Percentiles rank a stretch among this genome's conserved stretches.
These are phyloP conservation scores for Gossypium davidsonii DNA, from an alignment of 441 rosid species.

Conservation along the genomic window DNA sequence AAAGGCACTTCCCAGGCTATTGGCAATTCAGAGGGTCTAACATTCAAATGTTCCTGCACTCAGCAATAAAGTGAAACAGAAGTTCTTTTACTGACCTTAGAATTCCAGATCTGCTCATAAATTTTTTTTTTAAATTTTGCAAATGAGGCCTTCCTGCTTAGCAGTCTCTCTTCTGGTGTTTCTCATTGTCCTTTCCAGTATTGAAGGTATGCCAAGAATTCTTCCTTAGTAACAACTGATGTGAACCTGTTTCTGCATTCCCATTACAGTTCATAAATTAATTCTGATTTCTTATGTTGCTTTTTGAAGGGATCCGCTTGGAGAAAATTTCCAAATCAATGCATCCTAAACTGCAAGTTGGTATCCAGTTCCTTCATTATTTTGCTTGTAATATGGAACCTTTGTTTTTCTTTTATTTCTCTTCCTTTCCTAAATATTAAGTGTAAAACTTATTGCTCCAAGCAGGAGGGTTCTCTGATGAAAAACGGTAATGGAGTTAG, in stretches of 20 bases:
- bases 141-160: constrained; percentile 29
- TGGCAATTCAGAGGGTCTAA: background rate
- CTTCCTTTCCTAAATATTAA: too few species aligned
- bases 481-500: constrained; percentile 11
- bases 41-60: background rate
- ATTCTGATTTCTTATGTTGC: constrained; percentile 5
- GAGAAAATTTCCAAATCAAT: constrained; percentile 27
- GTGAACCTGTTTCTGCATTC: too few species aligned
- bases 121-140: background rate
- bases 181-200: constrained; percentile 22
- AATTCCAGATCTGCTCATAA: background rate
- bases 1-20: constrained; percentile 6
- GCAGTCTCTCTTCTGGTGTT: constrained; percentile 29
- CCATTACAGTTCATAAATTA: background rate
- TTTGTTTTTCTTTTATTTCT: too few species aligned
- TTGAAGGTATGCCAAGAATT: constrained; percentile 30
- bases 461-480: background rate
- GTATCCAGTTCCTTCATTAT: background rate
- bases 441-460: too few species aligned
- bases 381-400: too few species aligned
- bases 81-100: constrained; percentile 7
- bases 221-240: too few species aligned
- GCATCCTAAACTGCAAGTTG: constrained; percentile 24
- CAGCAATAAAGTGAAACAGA: background rate
- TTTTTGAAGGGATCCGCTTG: constrained; percentile 38